Evolutionary conservation across 768 basidiomycete genomes (phyloP), one percentile per base, ranked within the genome.

Genomic region (Glaciozyma martinii): DNA sequence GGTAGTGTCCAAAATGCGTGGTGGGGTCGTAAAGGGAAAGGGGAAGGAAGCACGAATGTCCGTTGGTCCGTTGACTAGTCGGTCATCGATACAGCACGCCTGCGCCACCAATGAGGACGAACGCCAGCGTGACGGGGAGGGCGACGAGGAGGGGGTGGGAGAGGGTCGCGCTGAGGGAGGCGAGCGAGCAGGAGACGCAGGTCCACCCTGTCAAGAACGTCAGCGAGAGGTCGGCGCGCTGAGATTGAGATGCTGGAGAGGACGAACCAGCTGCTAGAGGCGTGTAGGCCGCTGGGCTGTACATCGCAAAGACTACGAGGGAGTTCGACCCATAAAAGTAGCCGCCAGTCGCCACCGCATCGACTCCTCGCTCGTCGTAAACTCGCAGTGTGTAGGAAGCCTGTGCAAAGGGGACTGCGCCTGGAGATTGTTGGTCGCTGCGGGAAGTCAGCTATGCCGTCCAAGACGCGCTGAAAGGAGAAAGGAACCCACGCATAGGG

Each of bases 381-480:
- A 97, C 86, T 60, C 82, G 81, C 46, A 94, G 78, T 25, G 86
- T 87, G 74, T 90, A 97, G 32, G 82, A 83, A 32, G 82, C 85
- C 70, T 84, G 85, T 0, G 84, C 87, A 19, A 93, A 82, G 13
- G 88, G 89, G 6, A 81, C 82, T 32, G 81, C 81, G 4, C 83
- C 81, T 43, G 83, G 75, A 19, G 76, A 78, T 71, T 84, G 81
- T 73, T 92, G 85, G 75, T 88, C 90, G 10, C 68, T 70, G 60
- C 19, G 8, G 1, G 44, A 15, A 1, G 21, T 5, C 44, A 21
- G 16, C 47, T 52, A 1, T 61, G 55, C 29, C 8, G 6, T n/a
- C 1, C 1, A 29, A 47, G 42, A 9, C 5, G 37, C 4, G 29
- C 3, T 30, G 33, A n/a, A n/a, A 25, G 43, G 27, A 46, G 9